These are phyloP conservation scores for Penicillium manginii DNA, from an alignment of 495 filamentous ascomycete species.

Conservation along the genomic window DNA sequence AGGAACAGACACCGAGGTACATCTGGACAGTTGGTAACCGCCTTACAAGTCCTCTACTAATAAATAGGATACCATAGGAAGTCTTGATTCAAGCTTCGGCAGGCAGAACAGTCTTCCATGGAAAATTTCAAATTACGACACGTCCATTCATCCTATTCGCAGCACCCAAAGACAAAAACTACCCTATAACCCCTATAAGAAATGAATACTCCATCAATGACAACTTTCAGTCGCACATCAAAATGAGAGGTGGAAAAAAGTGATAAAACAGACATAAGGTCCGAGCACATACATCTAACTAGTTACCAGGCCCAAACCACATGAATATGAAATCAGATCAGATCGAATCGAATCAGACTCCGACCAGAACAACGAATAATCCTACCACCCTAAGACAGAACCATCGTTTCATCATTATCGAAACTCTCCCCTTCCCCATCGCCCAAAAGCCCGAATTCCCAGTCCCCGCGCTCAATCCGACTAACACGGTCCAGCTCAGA, in stretches of 20 bases:
- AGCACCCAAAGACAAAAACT: slow-evolving; percentile 20
- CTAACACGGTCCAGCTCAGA: slow-evolving; percentile 79
- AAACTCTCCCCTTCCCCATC: slow-evolving; percentile 28
- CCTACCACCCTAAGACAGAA: slow-evolving; percentile 33
- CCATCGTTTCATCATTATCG: slow-evolving; percentile 50
- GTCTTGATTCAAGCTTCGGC: too few relatives aligned
- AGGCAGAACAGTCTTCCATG: too few relatives aligned
- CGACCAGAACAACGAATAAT: slow-evolving; percentile 12
- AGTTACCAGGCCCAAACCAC: neutral
- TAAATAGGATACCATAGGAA: too few relatives aligned
- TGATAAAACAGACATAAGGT: neutral
- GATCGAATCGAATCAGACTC: too few relatives aligned
- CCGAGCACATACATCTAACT: neutral
- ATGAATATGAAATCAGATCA: too few relatives aligned
- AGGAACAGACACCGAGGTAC: too few relatives aligned
- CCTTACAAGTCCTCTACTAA: too few relatives aligned
- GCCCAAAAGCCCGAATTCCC: slow-evolving; percentile 56
- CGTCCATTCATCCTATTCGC: slow-evolving; percentile 22
- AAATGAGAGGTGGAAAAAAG: neutral
- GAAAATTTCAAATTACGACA: neutral
- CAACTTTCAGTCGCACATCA: slow-evolving; percentile 18
- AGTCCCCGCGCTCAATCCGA: slow-evolving; percentile 63
- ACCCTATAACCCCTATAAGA: slow-evolving; percentile 13
- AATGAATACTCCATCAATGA: slow-evolving; percentile 23
- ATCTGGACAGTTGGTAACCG: too few relatives aligned